Evolutionary conservation across 2,329 filamentous ascomycete genomes (phyloP), one percentile per base, ranked within the genome.

Genomic region (Ceratocystiopsis minuta): DNA sequence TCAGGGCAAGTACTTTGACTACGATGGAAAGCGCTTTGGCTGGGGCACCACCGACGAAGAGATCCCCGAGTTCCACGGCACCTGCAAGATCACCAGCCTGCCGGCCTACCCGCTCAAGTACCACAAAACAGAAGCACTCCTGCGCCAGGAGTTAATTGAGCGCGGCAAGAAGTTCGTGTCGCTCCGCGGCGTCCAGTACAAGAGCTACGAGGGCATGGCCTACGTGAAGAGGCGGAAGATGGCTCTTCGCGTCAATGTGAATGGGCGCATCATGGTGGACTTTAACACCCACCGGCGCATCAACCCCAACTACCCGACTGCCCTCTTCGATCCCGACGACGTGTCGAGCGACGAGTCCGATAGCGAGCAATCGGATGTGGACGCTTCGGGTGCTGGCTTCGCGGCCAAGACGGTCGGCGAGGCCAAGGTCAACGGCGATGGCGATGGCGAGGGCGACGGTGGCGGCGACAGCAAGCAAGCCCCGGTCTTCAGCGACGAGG

Each of bases 231-330:
- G 80, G 57, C 84, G 84, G 63, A 78, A 78, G 52, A 64, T 68
- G 45, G 64, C 83, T 14, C 63, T 81, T 54, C 88, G 85, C 56
- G 78, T 92, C 58, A 85, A 85, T 53, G 79, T 93, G 56, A 84
- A 86, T 48, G 81, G 85, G 16, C 77, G 87, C 28, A 70, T 93
- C 48, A 94, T 94, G 85, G 67, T 94, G 18, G 87, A 94, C 53
- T 75, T 84, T 0, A 75, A 75, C 4, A 82, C 81, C 36, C 86
- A 92, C 60, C 75, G 84, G 10, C 74, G 83, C 32, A 82, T 88
- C 56, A 83, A 90, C 50, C 82, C 86, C 1, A 93, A 93, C 55
- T 93, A 93, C 50, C 72, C 72, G 0, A 73, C 88, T 51, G 83
- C 80, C 17, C 67, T 72, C 2, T 76, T 93, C 77, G 79, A 39